Evolutionary conservation across 495 filamentous ascomycete species (phyloP).

Genomic region (Xylaria cubensis): DNA sequence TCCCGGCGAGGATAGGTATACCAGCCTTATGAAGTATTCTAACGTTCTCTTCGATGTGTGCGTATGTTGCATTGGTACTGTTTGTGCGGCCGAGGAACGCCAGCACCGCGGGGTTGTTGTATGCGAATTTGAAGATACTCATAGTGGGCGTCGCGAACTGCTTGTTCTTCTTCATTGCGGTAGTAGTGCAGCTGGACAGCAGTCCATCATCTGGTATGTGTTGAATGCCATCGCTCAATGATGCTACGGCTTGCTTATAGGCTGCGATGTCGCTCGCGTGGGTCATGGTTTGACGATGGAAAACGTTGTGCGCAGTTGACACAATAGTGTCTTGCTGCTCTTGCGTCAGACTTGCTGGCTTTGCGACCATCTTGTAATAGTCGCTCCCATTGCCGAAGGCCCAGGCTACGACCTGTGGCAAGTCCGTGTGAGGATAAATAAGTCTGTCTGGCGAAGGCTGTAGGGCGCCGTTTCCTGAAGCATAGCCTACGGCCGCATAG

Average conservation of each 20-base stretch:
- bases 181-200: conserved; percentile 25
- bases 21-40: conserved; percentile 37
- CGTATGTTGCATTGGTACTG: conserved; percentile 32
- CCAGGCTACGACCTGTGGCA: conserved; percentile 41
- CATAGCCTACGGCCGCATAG: conserved; percentile 33
- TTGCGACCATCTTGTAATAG: conserved; percentile 52
- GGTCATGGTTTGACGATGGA: conserved; percentile 37
- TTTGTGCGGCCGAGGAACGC: conserved; percentile 30
- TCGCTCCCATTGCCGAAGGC: conserved; percentile 46
- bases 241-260: conserved; percentile 37
- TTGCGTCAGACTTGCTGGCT: conserved; percentile 39
- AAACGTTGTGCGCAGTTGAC: conserved; percentile 29
- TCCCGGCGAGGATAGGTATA: conserved; percentile 45
- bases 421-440: conserved; percentile 37
- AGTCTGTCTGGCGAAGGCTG: conserved; percentile 30
- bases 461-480: conserved; percentile 33
- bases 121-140: conserved; percentile 37
- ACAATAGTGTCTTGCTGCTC: conserved; percentile 39
- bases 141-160: conserved; percentile 43
- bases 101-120: conserved; percentile 30
- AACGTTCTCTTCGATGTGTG: conserved; percentile 35
- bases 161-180: conserved; percentile 30
- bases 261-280: conserved; percentile 37
- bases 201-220: conserved; percentile 45
- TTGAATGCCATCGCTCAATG: conserved; percentile 41